Percentiles rank a stretch among this genome's conserved stretches.
Conservation (phyloP, 352 stramenopile genomes). For the Phytopythium kandeliae region DNA sequence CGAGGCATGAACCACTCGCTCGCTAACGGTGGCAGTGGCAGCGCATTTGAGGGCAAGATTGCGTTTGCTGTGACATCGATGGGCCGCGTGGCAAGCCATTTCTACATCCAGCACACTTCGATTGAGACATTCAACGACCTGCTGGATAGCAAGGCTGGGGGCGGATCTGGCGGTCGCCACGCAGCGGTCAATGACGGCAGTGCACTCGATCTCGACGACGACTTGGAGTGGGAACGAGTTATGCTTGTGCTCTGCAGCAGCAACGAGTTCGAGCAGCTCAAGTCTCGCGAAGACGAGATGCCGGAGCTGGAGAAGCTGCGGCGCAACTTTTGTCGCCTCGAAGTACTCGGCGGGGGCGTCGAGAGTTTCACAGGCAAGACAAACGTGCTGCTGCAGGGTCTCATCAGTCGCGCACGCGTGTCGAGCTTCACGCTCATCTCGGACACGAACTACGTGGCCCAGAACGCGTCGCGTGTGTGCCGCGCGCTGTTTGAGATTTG, state of each 20-base stretch:
- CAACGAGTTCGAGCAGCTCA: slow-evolving; percentile 96
- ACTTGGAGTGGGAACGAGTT: slow-evolving; percentile 63
- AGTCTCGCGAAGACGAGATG: slow-evolving; percentile 94
- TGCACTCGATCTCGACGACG: slow-evolving; percentile 26
- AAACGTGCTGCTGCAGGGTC: slow-evolving; percentile 94
- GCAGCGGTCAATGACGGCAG: slow-evolving; percentile 5
- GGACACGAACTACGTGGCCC: slow-evolving; percentile 99
- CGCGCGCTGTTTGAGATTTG: slow-evolving; percentile 99
- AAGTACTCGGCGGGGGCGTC: slow-evolving; percentile 88
- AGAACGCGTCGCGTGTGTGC: slow-evolving; percentile 97
- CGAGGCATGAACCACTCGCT: slow-evolving; percentile 10
- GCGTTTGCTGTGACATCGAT: slow-evolving; percentile 94
- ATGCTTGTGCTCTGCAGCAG: slow-evolving; percentile 70
- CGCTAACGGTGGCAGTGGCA: slow-evolving; percentile 1
- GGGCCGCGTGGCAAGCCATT: slow-evolving; percentile 97
- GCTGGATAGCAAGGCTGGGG: slow-evolving; percentile 59
- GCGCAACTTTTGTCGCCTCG: slow-evolving; percentile 81
- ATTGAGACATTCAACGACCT: slow-evolving; percentile 98
- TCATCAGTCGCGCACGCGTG: slow-evolving; percentile 74
- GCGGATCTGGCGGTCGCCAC: slow-evolving; percentile 10
- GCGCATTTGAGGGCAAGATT: slow-evolving; percentile 36
- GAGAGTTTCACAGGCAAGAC: slow-evolving; percentile 94
- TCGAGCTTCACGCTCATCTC: slow-evolving; percentile 97
- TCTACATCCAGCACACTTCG: slow-evolving; percentile 98
- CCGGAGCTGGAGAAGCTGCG: slow-evolving; percentile 92